These are phyloP conservation scores for Penicillium goetzii DNA, from an alignment of 495 filamentous ascomycete species.

Conservation along the genomic window DNA sequence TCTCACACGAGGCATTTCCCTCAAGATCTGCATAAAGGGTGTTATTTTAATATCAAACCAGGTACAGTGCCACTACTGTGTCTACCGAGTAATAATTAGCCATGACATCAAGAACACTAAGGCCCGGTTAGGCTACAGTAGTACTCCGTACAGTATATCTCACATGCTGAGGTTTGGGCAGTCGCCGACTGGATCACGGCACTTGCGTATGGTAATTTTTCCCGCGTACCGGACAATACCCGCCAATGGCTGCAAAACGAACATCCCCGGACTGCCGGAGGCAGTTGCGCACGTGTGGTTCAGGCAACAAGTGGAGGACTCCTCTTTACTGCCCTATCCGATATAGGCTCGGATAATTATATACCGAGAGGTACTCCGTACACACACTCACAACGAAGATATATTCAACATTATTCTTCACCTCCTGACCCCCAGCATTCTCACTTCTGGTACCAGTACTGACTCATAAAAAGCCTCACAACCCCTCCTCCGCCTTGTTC, in stretches of 20 bases:
- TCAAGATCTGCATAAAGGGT: background rate
- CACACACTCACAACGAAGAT: background rate
- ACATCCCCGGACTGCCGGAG: conserved; percentile 21
- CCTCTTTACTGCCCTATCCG: background rate
- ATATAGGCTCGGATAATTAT: background rate
- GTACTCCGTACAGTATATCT: background rate
- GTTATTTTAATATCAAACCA: background rate
- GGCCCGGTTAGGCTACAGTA: background rate
- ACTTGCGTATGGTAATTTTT: conserved; percentile 10
- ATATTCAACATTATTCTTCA: conserved; percentile 3
- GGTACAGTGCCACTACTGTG: background rate
- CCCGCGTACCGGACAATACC: background rate
- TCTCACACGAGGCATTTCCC: background rate
- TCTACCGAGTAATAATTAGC: too few relatives aligned
- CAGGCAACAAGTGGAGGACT: background rate
- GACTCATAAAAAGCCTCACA: background rate
- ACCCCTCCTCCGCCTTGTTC: background rate
- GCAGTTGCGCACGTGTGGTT: conserved; percentile 33
- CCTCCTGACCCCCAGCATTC: background rate
- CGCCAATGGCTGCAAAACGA: conserved; percentile 13
- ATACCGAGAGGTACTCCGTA: too few relatives aligned
- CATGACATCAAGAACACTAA: too few relatives aligned
- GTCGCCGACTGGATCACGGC: conserved; percentile 21
- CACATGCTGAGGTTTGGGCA: conserved; percentile 27
- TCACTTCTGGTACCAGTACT: background rate